Conservation (phyloP, 2,329 filamentous ascomycete species). For the Curvularia lunata region DNA sequence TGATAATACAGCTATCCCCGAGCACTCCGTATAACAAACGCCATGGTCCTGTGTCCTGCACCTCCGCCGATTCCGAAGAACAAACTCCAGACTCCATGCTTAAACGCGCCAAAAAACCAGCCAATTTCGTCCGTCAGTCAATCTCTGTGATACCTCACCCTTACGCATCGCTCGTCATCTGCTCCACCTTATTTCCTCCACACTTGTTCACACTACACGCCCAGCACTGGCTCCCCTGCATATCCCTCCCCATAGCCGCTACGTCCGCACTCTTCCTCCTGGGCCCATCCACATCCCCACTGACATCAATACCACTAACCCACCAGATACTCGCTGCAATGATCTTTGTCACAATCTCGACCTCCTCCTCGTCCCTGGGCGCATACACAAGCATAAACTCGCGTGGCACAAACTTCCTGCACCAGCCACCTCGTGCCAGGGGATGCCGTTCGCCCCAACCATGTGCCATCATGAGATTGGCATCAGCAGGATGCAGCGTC, state of each 20-base stretch:
- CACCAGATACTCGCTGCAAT: slow-evolving; percentile 78
- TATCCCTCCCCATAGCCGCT: slow-evolving; percentile 27
- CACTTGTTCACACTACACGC: slow-evolving; percentile 36
- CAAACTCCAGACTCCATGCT: slow-evolving; percentile 23
- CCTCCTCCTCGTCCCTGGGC: slow-evolving; percentile 71
- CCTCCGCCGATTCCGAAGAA: not conserved
- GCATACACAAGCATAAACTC: slow-evolving; percentile 86
- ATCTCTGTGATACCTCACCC: not conserved
- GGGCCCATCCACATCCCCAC: slow-evolving; percentile 23
- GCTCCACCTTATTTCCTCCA: slow-evolving; percentile 31
- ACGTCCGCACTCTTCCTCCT: slow-evolving; percentile 35
- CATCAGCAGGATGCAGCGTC: slow-evolving; percentile 79
- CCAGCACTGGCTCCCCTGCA: slow-evolving; percentile 32
- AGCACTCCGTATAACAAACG: slow-evolving; percentile 1
- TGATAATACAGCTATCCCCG: not conserved
- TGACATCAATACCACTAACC: slow-evolving; percentile 54
- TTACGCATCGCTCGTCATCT: slow-evolving; percentile 38
- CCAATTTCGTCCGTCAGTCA: slow-evolving; percentile 8
- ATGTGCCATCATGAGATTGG: slow-evolving; percentile 70
- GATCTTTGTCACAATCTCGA: slow-evolving; percentile 70
- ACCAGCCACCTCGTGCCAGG: slow-evolving; percentile 70
- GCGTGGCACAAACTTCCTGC: slow-evolving; percentile 70
- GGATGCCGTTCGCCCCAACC: slow-evolving; percentile 79
- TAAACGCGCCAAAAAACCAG: slow-evolving; percentile 9
- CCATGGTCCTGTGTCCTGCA: not conserved